Evolutionary conservation across 805 yeast species (phyloP), one percentile per base, ranked within the genome.

Genomic region (Brettanomyces sp.): DNA sequence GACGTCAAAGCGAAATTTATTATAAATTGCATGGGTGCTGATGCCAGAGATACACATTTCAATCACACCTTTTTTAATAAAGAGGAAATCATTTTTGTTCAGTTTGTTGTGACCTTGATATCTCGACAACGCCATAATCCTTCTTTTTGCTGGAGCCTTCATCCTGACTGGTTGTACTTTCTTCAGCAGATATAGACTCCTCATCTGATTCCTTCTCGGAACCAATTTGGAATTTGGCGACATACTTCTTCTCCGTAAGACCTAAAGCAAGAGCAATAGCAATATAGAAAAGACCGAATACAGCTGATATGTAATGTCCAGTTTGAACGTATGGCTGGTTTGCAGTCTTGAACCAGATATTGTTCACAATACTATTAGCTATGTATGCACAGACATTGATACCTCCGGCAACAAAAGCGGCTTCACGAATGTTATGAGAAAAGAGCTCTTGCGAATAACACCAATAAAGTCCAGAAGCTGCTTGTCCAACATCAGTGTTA

Each of bases 271-370:
- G 35, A 32, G 35, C 35, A 32, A 32, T 32, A 11, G 35, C 35
- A 2, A 21, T 3, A 36, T 51, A 51, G 28, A 46, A 44, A 28
- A 49, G 12, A 7, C 47, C 41, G 41, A 51, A 51, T 21, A 46
- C 45, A 14, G 54, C 53, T 7, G 58, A 47, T 14, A 59, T 48
- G 33, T 57, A 58, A 48, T 55, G 54, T 38, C 56, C 56, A 9
- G 53, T 51, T 2, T 39, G 21, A 12, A 53, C 51, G 32, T 45
- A 47, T 5, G 56, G 54, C 24, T 51, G 54, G 5, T 51, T 44
- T 3, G 49, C 33, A 2, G 56, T 51, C 39, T 51, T 47, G 44
- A 47, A 53, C 53, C 52, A 49, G 22, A 51, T 48, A 21, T 47
- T 49, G 42, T 51, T 51, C 41, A 49, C 48, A 43, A 53, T 53